phyloP scores from a whole-genome alignment of 148 eudicot species.

The Chenopodium album region DNA sequence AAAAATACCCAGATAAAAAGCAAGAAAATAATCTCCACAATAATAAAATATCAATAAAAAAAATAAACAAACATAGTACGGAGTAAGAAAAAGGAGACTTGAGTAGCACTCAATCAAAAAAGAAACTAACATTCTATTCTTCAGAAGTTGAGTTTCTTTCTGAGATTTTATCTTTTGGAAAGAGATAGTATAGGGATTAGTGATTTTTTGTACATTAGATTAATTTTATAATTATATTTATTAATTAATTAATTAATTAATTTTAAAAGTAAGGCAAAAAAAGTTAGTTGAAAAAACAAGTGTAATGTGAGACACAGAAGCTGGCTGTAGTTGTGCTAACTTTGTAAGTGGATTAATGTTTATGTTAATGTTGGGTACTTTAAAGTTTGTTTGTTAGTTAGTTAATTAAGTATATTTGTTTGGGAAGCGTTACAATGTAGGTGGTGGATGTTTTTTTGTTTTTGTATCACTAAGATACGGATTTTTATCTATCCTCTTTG shows the following conservation, averaged over 20 bases:
- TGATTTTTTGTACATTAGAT: background rate
- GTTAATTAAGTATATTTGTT: background rate
- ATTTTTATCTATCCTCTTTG: background rate
- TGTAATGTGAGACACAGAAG: background rate
- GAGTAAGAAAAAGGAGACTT: constrained; percentile 13
- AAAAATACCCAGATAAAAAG: background rate
- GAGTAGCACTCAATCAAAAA: constrained; percentile 20
- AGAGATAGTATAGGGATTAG: constrained; percentile 24
- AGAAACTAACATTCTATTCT: constrained; percentile 12
- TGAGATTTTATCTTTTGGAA: constrained; percentile 10
- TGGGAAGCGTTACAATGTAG: constrained; percentile 20
- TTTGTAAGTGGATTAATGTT: background rate
- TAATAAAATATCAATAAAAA: background rate
- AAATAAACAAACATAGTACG: no score
- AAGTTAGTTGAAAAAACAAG: constrained; percentile 25
- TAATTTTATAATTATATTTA: no score
- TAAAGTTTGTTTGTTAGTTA: background rate
- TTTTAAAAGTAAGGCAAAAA: background rate
- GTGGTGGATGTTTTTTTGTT: constrained; percentile 6
- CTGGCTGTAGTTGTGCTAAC: constrained; percentile 30
- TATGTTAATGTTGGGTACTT: no score
- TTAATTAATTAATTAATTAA: background rate
- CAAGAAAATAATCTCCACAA: background rate
- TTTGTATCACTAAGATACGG: background rate
- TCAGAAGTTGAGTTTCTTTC: background rate